These are phyloP conservation scores for Tetracentron sinense DNA, from an alignment of 164 flowering plant genomes.

Conservation along the genomic window DNA sequence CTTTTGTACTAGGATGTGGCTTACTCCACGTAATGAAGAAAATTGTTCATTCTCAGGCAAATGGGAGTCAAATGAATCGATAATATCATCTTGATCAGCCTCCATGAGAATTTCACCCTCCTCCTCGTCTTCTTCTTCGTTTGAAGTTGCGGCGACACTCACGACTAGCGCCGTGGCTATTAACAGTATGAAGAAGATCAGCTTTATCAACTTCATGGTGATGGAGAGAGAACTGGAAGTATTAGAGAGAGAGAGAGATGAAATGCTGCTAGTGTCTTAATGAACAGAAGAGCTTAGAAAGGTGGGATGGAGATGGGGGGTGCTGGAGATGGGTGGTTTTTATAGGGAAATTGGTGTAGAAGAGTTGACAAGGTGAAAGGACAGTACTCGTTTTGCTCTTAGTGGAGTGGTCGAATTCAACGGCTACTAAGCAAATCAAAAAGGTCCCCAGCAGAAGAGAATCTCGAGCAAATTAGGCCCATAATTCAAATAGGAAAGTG, in stretches of 20 bases:
- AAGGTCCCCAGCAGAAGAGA: no score
- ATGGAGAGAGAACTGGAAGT: background rate
- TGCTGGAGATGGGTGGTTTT: background rate
- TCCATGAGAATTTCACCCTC: background rate
- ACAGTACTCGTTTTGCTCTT: background rate
- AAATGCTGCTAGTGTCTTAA: background rate
- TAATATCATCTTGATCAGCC: background rate
- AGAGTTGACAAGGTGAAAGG: slow-evolving; percentile 1
- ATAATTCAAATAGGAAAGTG: no score
- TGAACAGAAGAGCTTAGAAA: background rate
- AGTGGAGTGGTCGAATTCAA: slow-evolving; percentile 9
- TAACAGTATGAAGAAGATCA: slow-evolving; percentile 11
- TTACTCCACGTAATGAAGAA: slow-evolving; percentile 8
- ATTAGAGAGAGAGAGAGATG: background rate
- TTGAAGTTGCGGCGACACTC: background rate
- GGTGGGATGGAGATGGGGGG: background rate
- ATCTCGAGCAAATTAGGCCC: no score
- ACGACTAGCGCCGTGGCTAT: slow-evolving; percentile 3
- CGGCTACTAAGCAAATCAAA: background rate
- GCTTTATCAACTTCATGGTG: background rate
- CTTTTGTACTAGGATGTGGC: slow-evolving; percentile 10
- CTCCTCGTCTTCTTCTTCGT: background rate
- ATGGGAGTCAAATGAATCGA: background rate
- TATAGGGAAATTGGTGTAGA: slow-evolving; percentile 7
- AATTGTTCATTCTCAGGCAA: background rate